Conservation (phyloP, 176 grass and related monocot genomes). For the Thinopyrum elongatum region DNA sequence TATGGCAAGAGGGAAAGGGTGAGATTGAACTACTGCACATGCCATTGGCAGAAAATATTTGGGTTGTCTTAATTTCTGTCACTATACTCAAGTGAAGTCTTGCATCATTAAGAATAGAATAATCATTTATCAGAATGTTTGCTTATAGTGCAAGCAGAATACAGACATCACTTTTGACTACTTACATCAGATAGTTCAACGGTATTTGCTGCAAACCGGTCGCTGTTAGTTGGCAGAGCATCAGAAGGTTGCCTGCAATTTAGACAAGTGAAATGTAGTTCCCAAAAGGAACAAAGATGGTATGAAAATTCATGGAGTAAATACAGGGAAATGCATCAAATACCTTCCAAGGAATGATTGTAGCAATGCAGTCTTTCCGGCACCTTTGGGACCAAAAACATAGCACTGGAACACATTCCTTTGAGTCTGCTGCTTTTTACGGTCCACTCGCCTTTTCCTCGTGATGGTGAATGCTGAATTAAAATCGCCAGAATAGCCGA, state of each 20-base stretch:
- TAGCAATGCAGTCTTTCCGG: constrained; percentile 84
- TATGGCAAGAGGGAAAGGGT: background rate
- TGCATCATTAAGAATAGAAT: background rate
- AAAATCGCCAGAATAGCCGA: constrained; percentile 74
- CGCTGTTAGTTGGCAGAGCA: constrained; percentile 54
- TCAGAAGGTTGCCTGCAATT: constrained; percentile 74
- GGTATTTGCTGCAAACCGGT: constrained; percentile 78
- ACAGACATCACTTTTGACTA: background rate
- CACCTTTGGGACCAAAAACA: constrained; percentile 85
- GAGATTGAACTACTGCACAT: background rate
- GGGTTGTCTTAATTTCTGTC: background rate
- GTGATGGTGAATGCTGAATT: constrained; percentile 78
- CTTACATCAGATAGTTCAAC: constrained; percentile 80
- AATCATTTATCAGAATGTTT: background rate
- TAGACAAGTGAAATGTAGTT: constrained; percentile 8
- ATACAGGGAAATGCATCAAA: background rate
- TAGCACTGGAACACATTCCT: constrained; percentile 84
- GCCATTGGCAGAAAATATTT: background rate
- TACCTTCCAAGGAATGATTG: constrained; percentile 92
- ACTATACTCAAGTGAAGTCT: background rate
- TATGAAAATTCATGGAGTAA: background rate
- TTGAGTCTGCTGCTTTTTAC: constrained; percentile 82
- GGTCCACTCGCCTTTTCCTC: constrained; percentile 89
- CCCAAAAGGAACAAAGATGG: background rate
- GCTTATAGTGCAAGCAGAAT: background rate